Percentiles rank a stretch among this genome's conserved stretches.
phyloP scores from a whole-genome alignment of 2,329 filamentous ascomycete species.

The Fusarium sp. region DNA sequence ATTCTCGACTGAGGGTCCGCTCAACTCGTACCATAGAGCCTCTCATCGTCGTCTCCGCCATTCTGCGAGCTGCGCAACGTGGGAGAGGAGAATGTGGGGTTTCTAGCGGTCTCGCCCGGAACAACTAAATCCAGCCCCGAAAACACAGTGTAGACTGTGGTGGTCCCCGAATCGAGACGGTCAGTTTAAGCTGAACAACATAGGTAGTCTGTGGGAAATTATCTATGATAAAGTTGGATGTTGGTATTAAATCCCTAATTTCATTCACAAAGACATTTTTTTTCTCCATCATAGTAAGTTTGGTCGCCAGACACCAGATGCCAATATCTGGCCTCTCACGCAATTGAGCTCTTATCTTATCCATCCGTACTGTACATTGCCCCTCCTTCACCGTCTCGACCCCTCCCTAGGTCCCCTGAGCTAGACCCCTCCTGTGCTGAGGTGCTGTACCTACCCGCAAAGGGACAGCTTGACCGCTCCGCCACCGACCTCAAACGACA shows the following conservation, averaged over 20 bases:
- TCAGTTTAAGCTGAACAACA: background rate
- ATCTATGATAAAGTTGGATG: background rate
- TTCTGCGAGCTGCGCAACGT: conserved; percentile 23
- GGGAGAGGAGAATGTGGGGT: conserved; percentile 35
- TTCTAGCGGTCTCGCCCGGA: conserved; percentile 40
- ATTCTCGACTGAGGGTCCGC: conserved; percentile 11
- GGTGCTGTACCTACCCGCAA: conserved; percentile 37
- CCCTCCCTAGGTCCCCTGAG: conserved; percentile 42
- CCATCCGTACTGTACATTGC: conserved; percentile 48
- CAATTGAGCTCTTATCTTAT: conserved; percentile 41
- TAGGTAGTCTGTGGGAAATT: background rate
- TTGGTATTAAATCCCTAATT: background rate
- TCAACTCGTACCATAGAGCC: conserved; percentile 39
- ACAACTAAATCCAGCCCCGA: conserved; percentile 37
- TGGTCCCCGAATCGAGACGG: background rate
- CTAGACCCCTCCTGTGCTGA: conserved; percentile 44
- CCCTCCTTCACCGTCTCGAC: conserved; percentile 47
- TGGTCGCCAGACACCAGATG: no score
- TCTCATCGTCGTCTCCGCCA: conserved; percentile 27
- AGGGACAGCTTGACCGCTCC: conserved; percentile 49
- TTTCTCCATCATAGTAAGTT: background rate
- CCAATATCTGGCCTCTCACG: background rate
- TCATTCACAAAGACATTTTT: no score
- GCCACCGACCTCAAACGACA: conserved; percentile 33
- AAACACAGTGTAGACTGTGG: conserved; percentile 35